A percentile compares a stretch with the other conserved stretches of the same genome.
phyloP scores from a whole-genome alignment of 75 land plant species.

The Cunninghamia lanceolata region DNA sequence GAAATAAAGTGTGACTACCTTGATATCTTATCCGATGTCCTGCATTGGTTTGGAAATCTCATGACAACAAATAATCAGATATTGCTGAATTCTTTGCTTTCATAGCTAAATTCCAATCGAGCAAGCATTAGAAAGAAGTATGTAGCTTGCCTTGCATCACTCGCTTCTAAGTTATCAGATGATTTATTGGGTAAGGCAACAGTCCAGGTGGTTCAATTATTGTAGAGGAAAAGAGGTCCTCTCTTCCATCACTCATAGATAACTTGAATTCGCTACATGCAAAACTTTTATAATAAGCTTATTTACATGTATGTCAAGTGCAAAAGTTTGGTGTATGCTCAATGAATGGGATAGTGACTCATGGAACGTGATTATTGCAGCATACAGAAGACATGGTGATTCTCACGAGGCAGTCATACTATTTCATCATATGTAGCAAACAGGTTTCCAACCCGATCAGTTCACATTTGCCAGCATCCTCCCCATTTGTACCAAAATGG shows the following conservation, averaged over 20 bases:
- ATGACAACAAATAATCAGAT: conserved; percentile 74
- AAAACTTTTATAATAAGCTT: too few relatives aligned
- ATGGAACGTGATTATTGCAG: conserved; percentile 92
- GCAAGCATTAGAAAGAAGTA: conserved; percentile 91
- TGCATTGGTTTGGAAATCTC: conserved; percentile 91
- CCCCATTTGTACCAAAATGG: too few relatives aligned
- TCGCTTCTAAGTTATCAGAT: conserved; percentile 89
- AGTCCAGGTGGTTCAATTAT: conserved; percentile 60
- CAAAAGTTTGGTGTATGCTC: too few relatives aligned
- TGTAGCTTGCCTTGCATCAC: conserved; percentile 81
- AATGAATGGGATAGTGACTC: conserved; percentile 77
- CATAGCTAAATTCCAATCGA: conserved; percentile 73
- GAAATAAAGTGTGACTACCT: conserved; percentile 94
- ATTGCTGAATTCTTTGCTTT: conserved; percentile 61
- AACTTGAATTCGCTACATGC: too few relatives aligned
- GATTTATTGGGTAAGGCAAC: conserved; percentile 90
- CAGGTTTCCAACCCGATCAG: too few relatives aligned
- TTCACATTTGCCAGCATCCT: too few relatives aligned
- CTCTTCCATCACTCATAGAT: too few relatives aligned
- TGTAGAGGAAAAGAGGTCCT: conserved; percentile 61
- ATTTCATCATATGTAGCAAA: too few relatives aligned
- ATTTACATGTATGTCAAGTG: too few relatives aligned
- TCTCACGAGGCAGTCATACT: too few relatives aligned
- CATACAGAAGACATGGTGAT: too few relatives aligned
- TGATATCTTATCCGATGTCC: conserved; percentile 92